Base-by-base conservation (phyloP, 345 rosid genomes). In the Eucalyptus viminalis region DNA sequence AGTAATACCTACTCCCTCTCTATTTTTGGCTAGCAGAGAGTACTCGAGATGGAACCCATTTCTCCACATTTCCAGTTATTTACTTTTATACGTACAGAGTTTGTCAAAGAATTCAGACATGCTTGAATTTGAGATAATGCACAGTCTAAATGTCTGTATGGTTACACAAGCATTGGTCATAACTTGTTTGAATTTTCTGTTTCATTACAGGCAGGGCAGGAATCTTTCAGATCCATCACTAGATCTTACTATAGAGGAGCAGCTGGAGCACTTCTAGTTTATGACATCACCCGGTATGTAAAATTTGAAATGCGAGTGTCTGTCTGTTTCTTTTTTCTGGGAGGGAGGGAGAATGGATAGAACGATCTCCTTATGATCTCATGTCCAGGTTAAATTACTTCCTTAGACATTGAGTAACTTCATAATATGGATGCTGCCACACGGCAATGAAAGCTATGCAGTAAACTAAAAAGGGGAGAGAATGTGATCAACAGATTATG, bases 171-270 rank as follows among this genome's bases (percentile, higher is more conserved):
- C 13, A 37, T 37, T 72, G 45, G 45, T 72, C 27, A 19, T 76
- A 40, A 10, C 83, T 76, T 12, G 8, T 76, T 37, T 37, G 72
- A n/a, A 25, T 24, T 56, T 31, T 37, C 72, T 15, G 37, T 88
- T 49, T 54, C 83, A 25, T 87, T 51, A 88, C 87, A 97, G 98
- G 99, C 99, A 31, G 99, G 98, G 40, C 99, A 97, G 94, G 99
- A 97, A 93, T 97, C 98, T 50, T 97, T 97, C 91, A 95, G 99
- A 92, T 97, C 99, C 45, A 97, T 97, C 91, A 97, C 99, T 2
- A 95, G 99, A 91, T 97, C 99, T 53, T 97, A 97, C 91, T 97
- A 97, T 90, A 93, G 99, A 92, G 99, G 99, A 76, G 99, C 99
- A n/a, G 99, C 99, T 40, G 99, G 99, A 87, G 99, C 99, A 47